Evolutionary conservation across 345 rosid genomes (phyloP).

Genomic region (Rhodamnia rubescens): DNA sequence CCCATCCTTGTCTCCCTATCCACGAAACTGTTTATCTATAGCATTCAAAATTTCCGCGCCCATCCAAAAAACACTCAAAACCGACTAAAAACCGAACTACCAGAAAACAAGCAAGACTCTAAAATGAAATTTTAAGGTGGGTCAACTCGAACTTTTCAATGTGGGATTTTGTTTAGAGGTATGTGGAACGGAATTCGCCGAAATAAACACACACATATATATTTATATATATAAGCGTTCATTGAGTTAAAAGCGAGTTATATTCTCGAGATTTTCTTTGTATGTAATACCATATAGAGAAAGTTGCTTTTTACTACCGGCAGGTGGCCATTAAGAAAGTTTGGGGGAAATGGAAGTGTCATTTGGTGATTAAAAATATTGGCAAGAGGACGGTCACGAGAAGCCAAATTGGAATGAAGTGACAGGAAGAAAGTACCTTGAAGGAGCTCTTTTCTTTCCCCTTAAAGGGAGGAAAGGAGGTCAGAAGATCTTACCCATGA

Average conservation of each 20-base stretch:
- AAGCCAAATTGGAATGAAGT: not conserved
- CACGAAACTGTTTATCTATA: not conserved
- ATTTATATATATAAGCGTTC: not conserved
- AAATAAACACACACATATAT: too few relatives aligned
- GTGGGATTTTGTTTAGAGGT: not conserved
- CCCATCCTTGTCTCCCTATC: not conserved
- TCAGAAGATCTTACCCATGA: not conserved
- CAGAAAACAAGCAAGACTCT: not conserved
- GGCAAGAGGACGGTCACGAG: not conserved
- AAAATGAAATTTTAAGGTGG: not conserved
- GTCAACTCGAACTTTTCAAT: not conserved
- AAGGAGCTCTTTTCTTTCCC: not conserved
- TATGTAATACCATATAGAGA: not conserved
- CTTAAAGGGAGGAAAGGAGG: not conserved
- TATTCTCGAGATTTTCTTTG: too few relatives aligned
- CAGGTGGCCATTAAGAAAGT: not conserved
- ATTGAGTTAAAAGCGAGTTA: not conserved
- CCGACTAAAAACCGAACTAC: not conserved
- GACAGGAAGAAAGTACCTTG: not conserved
- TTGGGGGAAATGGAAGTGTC: not conserved
- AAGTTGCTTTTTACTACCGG: not conserved
- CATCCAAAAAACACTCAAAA: not conserved
- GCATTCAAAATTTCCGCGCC: not conserved
- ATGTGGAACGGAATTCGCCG: not conserved
- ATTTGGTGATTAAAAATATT: not conserved